Evolutionary conservation across 1,284 basidiomycete species (phyloP).

Genomic region (Ustilago hordei): DNA sequence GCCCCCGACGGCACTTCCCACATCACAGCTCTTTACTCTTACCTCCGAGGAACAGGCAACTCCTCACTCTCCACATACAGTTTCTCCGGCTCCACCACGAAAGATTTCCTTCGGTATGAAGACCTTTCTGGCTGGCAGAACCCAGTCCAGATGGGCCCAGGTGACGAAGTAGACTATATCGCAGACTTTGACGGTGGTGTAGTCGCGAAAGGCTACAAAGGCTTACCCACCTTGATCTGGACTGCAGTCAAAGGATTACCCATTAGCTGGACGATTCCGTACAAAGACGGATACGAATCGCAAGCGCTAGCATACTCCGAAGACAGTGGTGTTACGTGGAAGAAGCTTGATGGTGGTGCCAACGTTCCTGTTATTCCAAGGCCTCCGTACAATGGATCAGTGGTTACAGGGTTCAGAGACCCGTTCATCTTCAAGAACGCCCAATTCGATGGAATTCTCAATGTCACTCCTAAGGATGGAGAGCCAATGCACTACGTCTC

Average conservation of each 20-base stretch:
- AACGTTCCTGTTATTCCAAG: slow-evolving; percentile 30
- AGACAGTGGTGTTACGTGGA: slow-evolving; percentile 39
- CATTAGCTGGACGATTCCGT: slow-evolving; percentile 44
- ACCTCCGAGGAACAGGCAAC: slow-evolving; percentile 23
- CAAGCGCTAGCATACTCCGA: slow-evolving; percentile 44
- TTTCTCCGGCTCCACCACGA: slow-evolving; percentile 33
- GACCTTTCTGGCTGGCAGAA: slow-evolving; percentile 30
- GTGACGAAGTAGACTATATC: slow-evolving; percentile 33
- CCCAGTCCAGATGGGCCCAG: slow-evolving; percentile 35
- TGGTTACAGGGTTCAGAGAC: slow-evolving; percentile 42
- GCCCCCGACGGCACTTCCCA: slow-evolving; percentile 14
- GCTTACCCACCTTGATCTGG: slow-evolving; percentile 40
- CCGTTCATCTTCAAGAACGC: slow-evolving; percentile 38
- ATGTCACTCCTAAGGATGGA: slow-evolving; percentile 4
- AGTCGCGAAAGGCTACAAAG: slow-evolving; percentile 31
- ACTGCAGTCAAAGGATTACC: slow-evolving; percentile 32
- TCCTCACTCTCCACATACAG: slow-evolving; percentile 19
- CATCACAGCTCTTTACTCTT: slow-evolving; percentile 39
- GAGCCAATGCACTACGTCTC: slow-evolving; percentile 19
- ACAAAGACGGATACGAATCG: slow-evolving; percentile 36
- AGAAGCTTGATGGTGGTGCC: slow-evolving; percentile 31
- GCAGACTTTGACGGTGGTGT: slow-evolving; percentile 46
- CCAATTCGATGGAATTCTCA: slow-evolving; percentile 24
- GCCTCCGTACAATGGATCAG: slow-evolving; percentile 27
- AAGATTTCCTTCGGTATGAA: slow-evolving; percentile 25